Evolutionary conservation across 1,284 basidiomycete genomes (phyloP).

Genomic region (Exobasidium cylindrosporum): DNA sequence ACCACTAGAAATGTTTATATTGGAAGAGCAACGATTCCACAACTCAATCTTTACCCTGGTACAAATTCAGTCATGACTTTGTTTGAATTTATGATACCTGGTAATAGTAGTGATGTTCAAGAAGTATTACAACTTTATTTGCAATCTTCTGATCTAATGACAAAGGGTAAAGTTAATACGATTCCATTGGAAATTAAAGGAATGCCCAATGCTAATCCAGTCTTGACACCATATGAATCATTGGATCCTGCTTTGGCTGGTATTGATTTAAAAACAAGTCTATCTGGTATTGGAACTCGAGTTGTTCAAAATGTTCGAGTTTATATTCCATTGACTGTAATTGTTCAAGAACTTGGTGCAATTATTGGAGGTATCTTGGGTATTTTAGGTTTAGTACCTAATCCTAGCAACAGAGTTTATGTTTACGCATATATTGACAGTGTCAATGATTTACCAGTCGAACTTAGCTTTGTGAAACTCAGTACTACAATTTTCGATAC

Average conservation of each 20-base stretch:
- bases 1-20: conserved; percentile 56
- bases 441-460: conserved; percentile 8
- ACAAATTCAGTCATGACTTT: conserved; percentile 62
- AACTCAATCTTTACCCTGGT: conserved; percentile 63
- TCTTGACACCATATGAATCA: conserved; percentile 65
- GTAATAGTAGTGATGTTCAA: conserved; percentile 65
- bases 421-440: conserved; percentile 6
- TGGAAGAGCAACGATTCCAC: conserved; percentile 56
- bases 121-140: conserved; percentile 47
- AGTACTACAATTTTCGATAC: conserved; percentile 1
- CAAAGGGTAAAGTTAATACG: conserved; percentile 4
- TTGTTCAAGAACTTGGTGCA: conserved; percentile 14
- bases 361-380: neutral
- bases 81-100: conserved; percentile 58
- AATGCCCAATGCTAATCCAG: conserved; percentile 13
- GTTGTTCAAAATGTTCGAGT: conserved; percentile 35
- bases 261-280: conserved; percentile 61
- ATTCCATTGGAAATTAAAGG: conserved; percentile 21
- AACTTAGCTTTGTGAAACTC: neutral
- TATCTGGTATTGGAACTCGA: conserved; percentile 58
- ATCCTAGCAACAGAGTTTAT: neutral
- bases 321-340: neutral
- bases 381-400: neutral
- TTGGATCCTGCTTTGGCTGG: conserved; percentile 64
- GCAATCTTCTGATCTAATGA: conserved; percentile 20